Evolutionary conservation across 805 yeast species (phyloP), one percentile per base, ranked within the genome.

Genomic region (Komagataella phaffii): DNA sequence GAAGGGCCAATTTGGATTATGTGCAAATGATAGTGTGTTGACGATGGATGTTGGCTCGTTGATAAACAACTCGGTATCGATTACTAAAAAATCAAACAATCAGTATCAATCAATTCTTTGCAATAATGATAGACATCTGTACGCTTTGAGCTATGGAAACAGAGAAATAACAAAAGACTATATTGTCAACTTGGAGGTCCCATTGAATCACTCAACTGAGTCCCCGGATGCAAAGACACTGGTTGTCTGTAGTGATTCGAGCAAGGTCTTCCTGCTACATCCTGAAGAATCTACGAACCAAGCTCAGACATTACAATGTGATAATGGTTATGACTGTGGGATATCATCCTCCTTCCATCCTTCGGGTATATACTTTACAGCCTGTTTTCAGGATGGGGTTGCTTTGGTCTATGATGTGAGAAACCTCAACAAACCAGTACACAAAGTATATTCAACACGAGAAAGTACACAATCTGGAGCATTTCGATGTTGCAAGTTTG

Each of bases 301-400:
- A 14, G 6, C 4, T 14, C 40, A 30, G 10, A 30, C 40, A 30
- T 45, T 46, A 17, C 49, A 36, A n/a, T 18, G 36, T n/a, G 21
- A 23, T 3, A 81, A 91, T 0, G 64, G 70, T 2, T 81, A 84
- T 53, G 96, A 86, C 57, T 77, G 84, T 48, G 96, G 96, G 2
- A 87, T 89, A 61, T 89, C 95, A 4, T 80, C 87, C 0, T 77
- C 85, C 24, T 89, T 83, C 68, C 82, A 83, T 54, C 76, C 83
- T n/a, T 81, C 87, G 47, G 95, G 91, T 18, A 58, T 73, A 50
- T 74, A 80, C 55, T 85, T 90, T 62, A 81, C 93, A 1, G 80
- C 86, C 0, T 82, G 89, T 21, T 88, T 88, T 63, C 96, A 90
- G 65, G 89, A 86, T 61, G 98, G 98, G 6, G 69, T 79, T 18